These are phyloP conservation scores for Colletotrichum magnum DNA, from an alignment of 2,329 filamentous ascomycete species.

Conservation along the genomic window DNA sequence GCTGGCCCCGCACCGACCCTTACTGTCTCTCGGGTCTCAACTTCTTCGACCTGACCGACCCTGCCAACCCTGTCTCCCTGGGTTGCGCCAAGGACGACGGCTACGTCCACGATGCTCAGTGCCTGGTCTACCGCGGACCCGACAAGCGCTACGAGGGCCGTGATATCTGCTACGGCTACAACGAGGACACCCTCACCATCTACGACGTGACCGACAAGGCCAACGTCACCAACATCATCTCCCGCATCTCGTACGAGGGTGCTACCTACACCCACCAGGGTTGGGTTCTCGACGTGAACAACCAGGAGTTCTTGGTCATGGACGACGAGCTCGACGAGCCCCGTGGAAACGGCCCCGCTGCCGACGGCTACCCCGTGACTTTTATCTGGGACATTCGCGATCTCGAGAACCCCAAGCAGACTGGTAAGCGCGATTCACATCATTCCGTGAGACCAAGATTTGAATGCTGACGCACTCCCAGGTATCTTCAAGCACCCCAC, in stretches of 20 bases:
- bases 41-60: constrained; percentile 70
- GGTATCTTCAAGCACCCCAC: constrained; percentile 54
- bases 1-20: constrained; percentile 52
- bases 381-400: constrained; percentile 66
- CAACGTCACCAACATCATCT: constrained; percentile 60
- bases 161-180: constrained; percentile 71
- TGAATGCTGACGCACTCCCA: too few relatives aligned
- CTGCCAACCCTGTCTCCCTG: constrained; percentile 64
- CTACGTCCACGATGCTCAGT: constrained; percentile 74
- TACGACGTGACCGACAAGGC: constrained; percentile 67
- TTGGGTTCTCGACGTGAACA: constrained; percentile 62
- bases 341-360: constrained; percentile 54
- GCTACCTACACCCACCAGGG: constrained; percentile 73
- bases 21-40: constrained; percentile 66
- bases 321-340: constrained; percentile 69
- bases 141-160: constrained; percentile 61
- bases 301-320: constrained; percentile 62
- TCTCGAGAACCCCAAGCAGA: constrained; percentile 58
- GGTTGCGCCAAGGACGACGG: constrained; percentile 69
- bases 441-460: too few relatives aligned
- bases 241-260: constrained; percentile 68
- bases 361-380: constrained; percentile 61
- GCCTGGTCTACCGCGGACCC: constrained; percentile 67
- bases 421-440: constrained; percentile 45
- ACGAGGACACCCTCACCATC: constrained; percentile 67